Conservation (phyloP, 2,329 filamentous ascomycete genomes). For the Fusarium foetens region DNA sequence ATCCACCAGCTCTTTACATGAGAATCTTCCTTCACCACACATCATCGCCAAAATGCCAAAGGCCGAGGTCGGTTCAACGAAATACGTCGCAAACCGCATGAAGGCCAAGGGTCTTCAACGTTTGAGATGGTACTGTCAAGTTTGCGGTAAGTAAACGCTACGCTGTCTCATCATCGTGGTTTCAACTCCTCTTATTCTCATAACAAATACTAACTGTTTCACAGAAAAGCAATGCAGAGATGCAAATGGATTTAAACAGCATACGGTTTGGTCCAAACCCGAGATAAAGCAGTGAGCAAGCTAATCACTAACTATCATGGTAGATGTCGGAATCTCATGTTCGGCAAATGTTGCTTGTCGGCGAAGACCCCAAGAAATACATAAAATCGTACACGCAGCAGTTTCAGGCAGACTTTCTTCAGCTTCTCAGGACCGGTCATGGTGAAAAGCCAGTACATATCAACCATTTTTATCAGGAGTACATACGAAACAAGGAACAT, state of each 20-base stretch:
- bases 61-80: slow-evolving; percentile 92
- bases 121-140: slow-evolving; percentile 90
- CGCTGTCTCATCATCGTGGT: not conserved
- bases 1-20: not conserved
- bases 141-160: slow-evolving; percentile 63
- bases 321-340: slow-evolving; percentile 81
- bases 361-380: slow-evolving; percentile 84
- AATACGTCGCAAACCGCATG: slow-evolving; percentile 89
- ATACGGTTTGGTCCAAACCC: slow-evolving; percentile 58
- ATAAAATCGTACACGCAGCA: slow-evolving; percentile 85
- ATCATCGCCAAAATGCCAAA: slow-evolving; percentile 75
- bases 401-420: slow-evolving; percentile 83
- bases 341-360: slow-evolving; percentile 86
- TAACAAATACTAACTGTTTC: not conserved
- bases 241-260: slow-evolving; percentile 92
- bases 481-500: slow-evolving; percentile 86
- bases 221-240: slow-evolving; percentile 68
- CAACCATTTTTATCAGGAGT: slow-evolving; percentile 95
- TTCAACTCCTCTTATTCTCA: not conserved
- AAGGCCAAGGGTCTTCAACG: slow-evolving; percentile 83
- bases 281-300: no score
- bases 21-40: slow-evolving; percentile 13
- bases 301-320: slow-evolving; percentile 39
- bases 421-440: slow-evolving; percentile 82
- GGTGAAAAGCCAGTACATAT: slow-evolving; percentile 89